These are phyloP conservation scores for Aspergillus fischeri DNA, from an alignment of 2,329 filamentous ascomycete genomes.

Conservation along the genomic window DNA sequence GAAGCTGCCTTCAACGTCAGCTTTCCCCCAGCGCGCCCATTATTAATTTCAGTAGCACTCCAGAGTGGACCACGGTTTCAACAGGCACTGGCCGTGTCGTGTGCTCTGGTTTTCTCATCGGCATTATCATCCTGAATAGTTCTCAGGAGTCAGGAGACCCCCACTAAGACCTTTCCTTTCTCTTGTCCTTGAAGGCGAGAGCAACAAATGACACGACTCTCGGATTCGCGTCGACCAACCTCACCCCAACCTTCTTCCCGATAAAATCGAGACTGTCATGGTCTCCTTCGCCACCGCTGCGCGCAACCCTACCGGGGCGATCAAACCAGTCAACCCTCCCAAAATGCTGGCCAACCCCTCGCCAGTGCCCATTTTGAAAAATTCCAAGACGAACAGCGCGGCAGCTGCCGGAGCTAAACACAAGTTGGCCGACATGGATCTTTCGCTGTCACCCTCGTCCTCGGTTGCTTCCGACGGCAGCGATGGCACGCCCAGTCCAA, in stretches of 20 bases:
- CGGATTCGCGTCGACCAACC: conserved; percentile 3
- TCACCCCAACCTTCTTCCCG: conserved; percentile 6
- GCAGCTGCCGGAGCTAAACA: conserved; percentile 30
- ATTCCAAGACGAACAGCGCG: conserved; percentile 23
- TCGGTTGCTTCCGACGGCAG: conserved; percentile 25
- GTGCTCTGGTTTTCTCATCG: conserved; percentile 9
- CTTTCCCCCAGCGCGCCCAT: conserved; percentile 3
- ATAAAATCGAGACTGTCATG: conserved; percentile 24
- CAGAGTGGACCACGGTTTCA: conserved; percentile 8
- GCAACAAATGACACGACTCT: conserved; percentile 20
- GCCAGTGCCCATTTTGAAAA: conserved; percentile 35
- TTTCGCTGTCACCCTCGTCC: conserved; percentile 29
- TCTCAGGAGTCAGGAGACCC: background rate
- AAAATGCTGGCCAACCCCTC: conserved; percentile 32
- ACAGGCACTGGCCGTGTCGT: conserved; percentile 14
- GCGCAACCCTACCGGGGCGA: conserved; percentile 23
- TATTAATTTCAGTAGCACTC: conserved; percentile 11
- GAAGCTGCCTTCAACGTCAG: conserved; percentile 2
- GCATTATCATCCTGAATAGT: background rate
- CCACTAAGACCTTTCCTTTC: background rate
- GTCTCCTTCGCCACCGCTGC: conserved; percentile 30
- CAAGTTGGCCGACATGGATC: conserved; percentile 34
- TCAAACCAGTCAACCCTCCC: conserved; percentile 20
- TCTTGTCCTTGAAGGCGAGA: conserved; percentile 7
- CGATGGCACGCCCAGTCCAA: conserved; percentile 27